Base-by-base conservation (phyloP, 495 filamentous ascomycete genomes). In the Cairneyella variabilis region DNA sequence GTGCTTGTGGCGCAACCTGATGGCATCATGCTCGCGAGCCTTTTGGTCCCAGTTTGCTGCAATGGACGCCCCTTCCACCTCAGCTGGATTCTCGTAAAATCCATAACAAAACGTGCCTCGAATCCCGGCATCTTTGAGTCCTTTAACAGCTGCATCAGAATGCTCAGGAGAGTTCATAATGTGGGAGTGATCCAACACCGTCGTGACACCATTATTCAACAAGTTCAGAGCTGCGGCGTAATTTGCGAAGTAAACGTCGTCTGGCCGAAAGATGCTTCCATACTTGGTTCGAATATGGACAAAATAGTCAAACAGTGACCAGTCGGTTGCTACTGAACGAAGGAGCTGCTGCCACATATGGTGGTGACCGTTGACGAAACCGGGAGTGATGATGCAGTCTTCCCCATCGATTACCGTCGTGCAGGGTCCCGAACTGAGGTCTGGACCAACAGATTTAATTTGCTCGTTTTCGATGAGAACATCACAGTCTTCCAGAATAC, bases 401-500 rank as follows among this genome's bases (percentile, higher is more conserved):
- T 4, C 18, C 5, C 10, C 46, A 49, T 49, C 46, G 20, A 49
- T 49, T 4, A 49, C 28, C 12, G 23, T 49, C 5, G 27, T 17
- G 28, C 11, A 10, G 11, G 46, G 25, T 12, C 7, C 7, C 5
- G 46, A 4, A 7, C 11, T 22, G 28, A 49, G 5, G 23, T 49
- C n/a, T 6, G 46, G 46, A 12, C 20, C 46, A 12, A 49, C 46
- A 12, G n/a, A 7, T 36, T n/a, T 22, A 34, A 49, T 49, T 7
- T 5, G 6, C 6, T 12, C 30, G 14, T 72, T 50, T 55, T 78
- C 61, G 76, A 78, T 64, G 66, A 65, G 23, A 65, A 76, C n/a
- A 74, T 75, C 61, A 17, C 42, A 45, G 22, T 45, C 16, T 7
- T 21, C 23, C 11, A 22, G 5, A 17, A 45, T 45, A 11, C 42